A percentile compares a stretch with the other conserved stretches of the same genome.
phyloP scores from a whole-genome alignment of 768 basidiomycete species.

The Macrolepiota dolichaula region DNA sequence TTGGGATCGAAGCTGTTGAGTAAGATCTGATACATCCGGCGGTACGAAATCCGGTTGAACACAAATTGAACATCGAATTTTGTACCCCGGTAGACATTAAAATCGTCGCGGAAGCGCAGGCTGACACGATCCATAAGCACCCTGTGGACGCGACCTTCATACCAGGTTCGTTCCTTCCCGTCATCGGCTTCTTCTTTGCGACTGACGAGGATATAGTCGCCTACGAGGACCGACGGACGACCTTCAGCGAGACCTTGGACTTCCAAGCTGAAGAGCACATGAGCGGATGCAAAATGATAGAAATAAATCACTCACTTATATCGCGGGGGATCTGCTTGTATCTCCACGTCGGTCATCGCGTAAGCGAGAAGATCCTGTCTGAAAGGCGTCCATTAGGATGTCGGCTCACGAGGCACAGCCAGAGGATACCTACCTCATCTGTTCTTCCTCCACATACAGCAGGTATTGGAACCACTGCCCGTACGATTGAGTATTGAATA shows the following conservation, averaged over 20 bases:
- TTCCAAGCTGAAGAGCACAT: slow-evolving; percentile 30
- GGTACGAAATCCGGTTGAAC: slow-evolving; percentile 49
- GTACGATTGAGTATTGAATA: slow-evolving; percentile 36
- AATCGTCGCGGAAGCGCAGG: slow-evolving; percentile 43
- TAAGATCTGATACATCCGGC: slow-evolving; percentile 55
- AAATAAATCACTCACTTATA: slow-evolving; percentile 36
- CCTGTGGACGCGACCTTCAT: slow-evolving; percentile 46
- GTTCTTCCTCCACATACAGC: slow-evolving; percentile 49
- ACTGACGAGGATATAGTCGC: slow-evolving; percentile 40
- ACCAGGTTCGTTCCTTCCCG: slow-evolving; percentile 27
- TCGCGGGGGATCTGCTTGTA: slow-evolving; percentile 32
- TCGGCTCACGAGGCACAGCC: slow-evolving; percentile 4
- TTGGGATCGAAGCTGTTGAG: slow-evolving; percentile 31
- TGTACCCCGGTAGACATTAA: slow-evolving; percentile 35
- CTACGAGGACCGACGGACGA: slow-evolving; percentile 55
- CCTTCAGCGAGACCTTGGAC: slow-evolving; percentile 58
- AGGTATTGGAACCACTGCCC: slow-evolving; percentile 40
- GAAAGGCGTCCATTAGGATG: slow-evolving; percentile 8
- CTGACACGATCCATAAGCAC: slow-evolving; percentile 39
- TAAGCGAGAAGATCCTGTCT: slow-evolving; percentile 38
- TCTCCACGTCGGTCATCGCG: slow-evolving; percentile 30
- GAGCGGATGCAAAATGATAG: neutral
- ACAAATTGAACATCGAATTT: slow-evolving; percentile 54
- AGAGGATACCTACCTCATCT: slow-evolving; percentile 33
- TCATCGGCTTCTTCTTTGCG: slow-evolving; percentile 19